These are phyloP conservation scores for Lentinus brumalis DNA, from an alignment of 768 basidiomycete genomes.

Conservation along the genomic window DNA sequence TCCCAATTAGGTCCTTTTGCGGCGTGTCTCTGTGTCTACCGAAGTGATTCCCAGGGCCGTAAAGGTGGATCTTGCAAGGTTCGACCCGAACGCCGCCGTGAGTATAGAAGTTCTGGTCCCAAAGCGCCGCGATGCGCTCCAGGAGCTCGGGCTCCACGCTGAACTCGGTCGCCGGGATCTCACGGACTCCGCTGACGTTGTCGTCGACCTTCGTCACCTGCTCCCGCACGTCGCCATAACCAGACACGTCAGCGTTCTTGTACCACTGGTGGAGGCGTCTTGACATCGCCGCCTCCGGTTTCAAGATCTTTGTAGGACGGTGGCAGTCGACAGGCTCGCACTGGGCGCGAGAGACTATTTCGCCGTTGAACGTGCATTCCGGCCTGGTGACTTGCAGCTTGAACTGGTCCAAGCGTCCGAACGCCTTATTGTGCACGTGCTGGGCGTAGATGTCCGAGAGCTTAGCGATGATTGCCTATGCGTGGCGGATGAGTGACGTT, in stretches of 20 bases:
- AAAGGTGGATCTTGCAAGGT: conserved; percentile 37
- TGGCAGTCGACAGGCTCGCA: not conserved
- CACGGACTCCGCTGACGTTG: conserved; percentile 29
- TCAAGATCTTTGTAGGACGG: too few relatives aligned
- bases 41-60: conserved; percentile 33
- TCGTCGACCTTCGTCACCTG: conserved; percentile 28
- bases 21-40: conserved; percentile 33
- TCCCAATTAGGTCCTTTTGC: conserved; percentile 31
- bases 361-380: not conserved
- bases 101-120: conserved; percentile 26
- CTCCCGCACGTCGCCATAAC: conserved; percentile 28
- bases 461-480: not conserved
- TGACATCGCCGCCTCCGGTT: too few relatives aligned
- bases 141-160: conserved; percentile 21
- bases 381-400: not conserved
- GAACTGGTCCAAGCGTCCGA: not conserved
- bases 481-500: too few relatives aligned
- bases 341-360: not conserved
- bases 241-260: conserved; percentile 23
- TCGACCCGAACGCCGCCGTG: conserved; percentile 25
- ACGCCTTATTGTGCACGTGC: not conserved
- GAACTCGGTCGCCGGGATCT: conserved; percentile 28
- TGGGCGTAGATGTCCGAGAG: not conserved
- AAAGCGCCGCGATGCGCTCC: conserved; percentile 13
- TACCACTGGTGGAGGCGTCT: conserved; percentile 10